These are phyloP conservation scores for Rubus parviflorus DNA, from an alignment of 306 rosid species.

Conservation along the genomic window DNA sequence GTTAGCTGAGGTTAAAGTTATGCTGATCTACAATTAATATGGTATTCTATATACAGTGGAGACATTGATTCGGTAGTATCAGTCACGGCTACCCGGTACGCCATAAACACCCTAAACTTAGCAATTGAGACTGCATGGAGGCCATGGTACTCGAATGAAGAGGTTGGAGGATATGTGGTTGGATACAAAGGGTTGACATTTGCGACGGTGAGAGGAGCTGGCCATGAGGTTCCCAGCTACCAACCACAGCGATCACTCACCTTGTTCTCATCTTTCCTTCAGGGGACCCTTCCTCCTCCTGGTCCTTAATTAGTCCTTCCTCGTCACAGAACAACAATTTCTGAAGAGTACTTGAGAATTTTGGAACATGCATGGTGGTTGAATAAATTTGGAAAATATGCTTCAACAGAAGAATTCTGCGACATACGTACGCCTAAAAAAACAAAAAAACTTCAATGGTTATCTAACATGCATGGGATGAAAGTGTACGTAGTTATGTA, in stretches of 20 bases:
- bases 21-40: no score
- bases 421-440: no score
- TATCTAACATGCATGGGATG: no score
- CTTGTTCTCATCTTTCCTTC: slow-evolving; percentile 49
- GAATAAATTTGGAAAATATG: no score
- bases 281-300: slow-evolving; percentile 32
- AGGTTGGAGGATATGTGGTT: slow-evolving; percentile 58
- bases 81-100: slow-evolving; percentile 46
- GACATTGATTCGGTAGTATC: slow-evolving; percentile 53
- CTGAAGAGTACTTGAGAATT: no score
- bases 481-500: no score
- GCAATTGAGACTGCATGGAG: slow-evolving; percentile 38
- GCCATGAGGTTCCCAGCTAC: slow-evolving; percentile 56
- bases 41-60: slow-evolving; percentile 39
- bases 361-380: no score
- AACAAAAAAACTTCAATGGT: no score
- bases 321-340: no score
- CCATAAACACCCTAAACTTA: slow-evolving; percentile 41
- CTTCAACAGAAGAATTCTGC: no score
- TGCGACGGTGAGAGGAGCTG: slow-evolving; percentile 55
- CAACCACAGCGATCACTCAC: slow-evolving; percentile 48
- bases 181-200: slow-evolving; percentile 53
- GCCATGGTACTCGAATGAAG: slow-evolving; percentile 41
- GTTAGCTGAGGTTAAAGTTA: no score
- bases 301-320: no score